phyloP scores from a whole-genome alignment of 805 yeast species.

The Millerago galiae region DNA sequence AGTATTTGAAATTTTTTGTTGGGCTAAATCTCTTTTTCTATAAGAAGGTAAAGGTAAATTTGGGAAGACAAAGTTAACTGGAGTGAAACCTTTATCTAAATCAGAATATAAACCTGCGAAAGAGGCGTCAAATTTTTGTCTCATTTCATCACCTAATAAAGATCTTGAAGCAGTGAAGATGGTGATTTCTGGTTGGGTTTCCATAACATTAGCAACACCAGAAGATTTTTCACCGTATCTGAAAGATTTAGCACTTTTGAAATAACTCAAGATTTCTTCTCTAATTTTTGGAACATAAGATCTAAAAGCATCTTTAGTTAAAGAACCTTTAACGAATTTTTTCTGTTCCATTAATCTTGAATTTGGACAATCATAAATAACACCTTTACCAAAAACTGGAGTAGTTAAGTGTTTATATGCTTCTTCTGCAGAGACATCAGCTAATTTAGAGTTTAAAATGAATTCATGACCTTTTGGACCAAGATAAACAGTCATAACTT shows the following conservation, averaged over 20 bases:
- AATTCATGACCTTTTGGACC: constrained; percentile 99
- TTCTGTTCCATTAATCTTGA: constrained; percentile 94
- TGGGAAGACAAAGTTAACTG: constrained; percentile 93
- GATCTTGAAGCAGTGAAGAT: constrained; percentile 94
- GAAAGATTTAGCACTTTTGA: constrained; percentile 47
- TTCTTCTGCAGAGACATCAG: constrained; percentile 92
- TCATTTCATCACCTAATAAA: constrained; percentile 85
- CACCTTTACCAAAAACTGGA: constrained; percentile 98
- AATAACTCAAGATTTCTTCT: constrained; percentile 67
- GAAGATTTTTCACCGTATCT: constrained; percentile 29
- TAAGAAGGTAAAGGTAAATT: constrained; percentile 85
- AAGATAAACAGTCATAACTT: constrained; percentile 87
- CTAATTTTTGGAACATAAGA: constrained; percentile 82
- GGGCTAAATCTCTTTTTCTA: constrained; percentile 83
- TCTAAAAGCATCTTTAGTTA: constrained; percentile 78
- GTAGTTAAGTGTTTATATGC: constrained; percentile 96
- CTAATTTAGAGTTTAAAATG: constrained; percentile 81
- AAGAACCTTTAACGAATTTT: constrained; percentile 88
- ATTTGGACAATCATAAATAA: constrained; percentile 95
- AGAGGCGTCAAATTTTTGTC: constrained; percentile 70
- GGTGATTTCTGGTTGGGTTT: constrained; percentile 89
- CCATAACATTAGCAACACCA: constrained; percentile 64
- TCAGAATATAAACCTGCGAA: constrained; percentile 86
- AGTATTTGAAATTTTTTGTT: constrained; percentile 68
- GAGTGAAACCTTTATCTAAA: constrained; percentile 95